phyloP scores from a whole-genome alignment of 2,329 filamentous ascomycete genomes.

The Hypoxylon sp. region DNA sequence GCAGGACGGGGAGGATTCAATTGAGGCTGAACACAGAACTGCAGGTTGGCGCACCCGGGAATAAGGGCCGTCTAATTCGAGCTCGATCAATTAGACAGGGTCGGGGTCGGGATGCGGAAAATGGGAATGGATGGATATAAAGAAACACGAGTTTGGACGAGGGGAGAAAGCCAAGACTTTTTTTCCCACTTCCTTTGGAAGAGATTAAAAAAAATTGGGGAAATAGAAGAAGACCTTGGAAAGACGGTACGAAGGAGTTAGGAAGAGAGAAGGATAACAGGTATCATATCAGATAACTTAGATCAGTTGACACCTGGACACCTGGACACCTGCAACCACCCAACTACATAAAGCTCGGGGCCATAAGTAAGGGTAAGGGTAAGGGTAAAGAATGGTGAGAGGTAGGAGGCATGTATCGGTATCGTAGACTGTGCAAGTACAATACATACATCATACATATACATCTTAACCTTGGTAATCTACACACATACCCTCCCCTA shows the following conservation, averaged over 20 bases:
- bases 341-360: conserved; percentile 11
- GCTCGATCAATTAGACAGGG: conserved; percentile 45
- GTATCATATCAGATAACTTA: conserved; percentile 7
- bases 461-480: conserved; percentile 1
- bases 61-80: conserved; percentile 39
- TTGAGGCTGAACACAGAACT: conserved; percentile 40
- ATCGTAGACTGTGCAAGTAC: conserved; percentile 16
- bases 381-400: too few species aligned
- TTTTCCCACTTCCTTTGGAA: conserved; percentile 12
- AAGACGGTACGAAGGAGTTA: background rate
- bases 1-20: conserved; percentile 34
- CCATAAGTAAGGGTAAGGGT: conserved; percentile 7
- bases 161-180: conserved; percentile 43
- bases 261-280: background rate
- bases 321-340: conserved; percentile 1
- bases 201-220: conserved; percentile 42
- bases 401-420: conserved; percentile 4
- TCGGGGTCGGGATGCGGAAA: conserved; percentile 30
- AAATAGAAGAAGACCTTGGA: conserved; percentile 16
- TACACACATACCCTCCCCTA: background rate
- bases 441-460: conserved; percentile 7
- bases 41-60: conserved; percentile 41
- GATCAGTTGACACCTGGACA: conserved; percentile 1
- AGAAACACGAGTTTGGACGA: conserved; percentile 39
- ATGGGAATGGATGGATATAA: conserved; percentile 46